Conservation (phyloP, 768 basidiomycete genomes). For the Boletus rubroflammeus region DNA sequence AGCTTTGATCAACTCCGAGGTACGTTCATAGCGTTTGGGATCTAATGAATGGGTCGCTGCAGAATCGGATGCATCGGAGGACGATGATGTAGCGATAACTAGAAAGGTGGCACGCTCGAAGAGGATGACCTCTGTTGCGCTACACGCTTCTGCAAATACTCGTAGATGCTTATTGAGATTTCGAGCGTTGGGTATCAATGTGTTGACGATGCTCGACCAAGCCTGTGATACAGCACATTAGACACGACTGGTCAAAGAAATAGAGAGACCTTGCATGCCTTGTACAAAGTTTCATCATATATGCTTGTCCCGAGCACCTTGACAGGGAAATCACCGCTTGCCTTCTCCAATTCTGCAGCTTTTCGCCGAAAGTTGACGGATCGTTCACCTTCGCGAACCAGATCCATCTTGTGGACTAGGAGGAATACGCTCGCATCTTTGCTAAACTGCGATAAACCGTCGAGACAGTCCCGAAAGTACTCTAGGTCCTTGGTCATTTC, state of each 20-base stretch:
- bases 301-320: constrained; percentile 93
- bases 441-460: constrained; percentile 73
- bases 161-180: constrained; percentile 84
- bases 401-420: constrained; percentile 97
- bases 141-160: constrained; percentile 82
- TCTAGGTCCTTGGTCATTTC: constrained; percentile 83
- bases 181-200: constrained; percentile 91
- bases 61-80: constrained; percentile 35
- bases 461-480: constrained; percentile 90
- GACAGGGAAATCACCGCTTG: constrained; percentile 55
- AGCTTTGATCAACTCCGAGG: constrained; percentile 90
- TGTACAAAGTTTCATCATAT: constrained; percentile 96
- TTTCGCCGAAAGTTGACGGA: constrained; percentile 63
- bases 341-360: constrained; percentile 66
- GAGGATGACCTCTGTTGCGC: constrained; percentile 89
- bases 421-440: constrained; percentile 85
- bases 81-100: constrained; percentile 84
- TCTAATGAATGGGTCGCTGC: constrained; percentile 47
- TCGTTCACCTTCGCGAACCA: constrained; percentile 62
- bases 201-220: constrained; percentile 97
- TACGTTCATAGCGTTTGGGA: constrained; percentile 77
- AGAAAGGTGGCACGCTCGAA: constrained; percentile 98
- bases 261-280: constrained; percentile 42
- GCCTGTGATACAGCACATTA: constrained; percentile 52
- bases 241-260: constrained; percentile 4